These are phyloP conservation scores for Schoenoplectus triqueter DNA, from an alignment of 202 grass and related monocot genomes.

Conservation along the genomic window DNA sequence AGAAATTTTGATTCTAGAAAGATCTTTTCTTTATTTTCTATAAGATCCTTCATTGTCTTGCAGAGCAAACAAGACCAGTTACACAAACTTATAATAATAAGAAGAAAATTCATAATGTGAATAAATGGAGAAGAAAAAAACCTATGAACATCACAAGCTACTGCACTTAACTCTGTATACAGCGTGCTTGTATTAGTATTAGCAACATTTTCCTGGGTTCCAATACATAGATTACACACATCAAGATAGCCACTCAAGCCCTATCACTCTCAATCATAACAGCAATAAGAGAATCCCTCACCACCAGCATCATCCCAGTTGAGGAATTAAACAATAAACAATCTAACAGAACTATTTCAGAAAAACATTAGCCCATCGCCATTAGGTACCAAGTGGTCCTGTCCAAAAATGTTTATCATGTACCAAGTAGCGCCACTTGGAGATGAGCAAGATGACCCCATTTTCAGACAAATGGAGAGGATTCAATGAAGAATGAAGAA, in stretches of 20 bases:
- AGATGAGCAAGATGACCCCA: not conserved
- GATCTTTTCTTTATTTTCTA: no score
- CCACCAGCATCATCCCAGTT: not conserved
- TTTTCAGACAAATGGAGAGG: conserved; percentile 7
- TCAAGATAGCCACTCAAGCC: not conserved
- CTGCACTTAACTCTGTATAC: conserved; percentile 16
- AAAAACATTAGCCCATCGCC: conserved; percentile 8
- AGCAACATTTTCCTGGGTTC: not conserved
- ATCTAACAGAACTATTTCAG: not conserved
- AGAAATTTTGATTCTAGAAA: no score
- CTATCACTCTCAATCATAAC: conserved; percentile 1
- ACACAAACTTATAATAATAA: not conserved
- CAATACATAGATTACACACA: conserved; percentile 17
- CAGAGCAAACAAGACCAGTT: not conserved
- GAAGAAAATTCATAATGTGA: conserved; percentile 7
- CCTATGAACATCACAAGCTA: conserved; percentile 14
- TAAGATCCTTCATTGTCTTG: no score
- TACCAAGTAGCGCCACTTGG: not conserved
- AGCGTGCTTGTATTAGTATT: conserved; percentile 23
- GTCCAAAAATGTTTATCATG: not conserved
- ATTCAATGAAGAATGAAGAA: conserved; percentile 33
- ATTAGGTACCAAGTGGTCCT: conserved; percentile 5
- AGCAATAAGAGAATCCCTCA: not conserved
- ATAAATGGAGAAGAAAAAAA: not conserved
- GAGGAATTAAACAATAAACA: conserved; percentile 18